phyloP scores from a whole-genome alignment of 1,284 basidiomycete species.

The Peniophora sp. region DNA sequence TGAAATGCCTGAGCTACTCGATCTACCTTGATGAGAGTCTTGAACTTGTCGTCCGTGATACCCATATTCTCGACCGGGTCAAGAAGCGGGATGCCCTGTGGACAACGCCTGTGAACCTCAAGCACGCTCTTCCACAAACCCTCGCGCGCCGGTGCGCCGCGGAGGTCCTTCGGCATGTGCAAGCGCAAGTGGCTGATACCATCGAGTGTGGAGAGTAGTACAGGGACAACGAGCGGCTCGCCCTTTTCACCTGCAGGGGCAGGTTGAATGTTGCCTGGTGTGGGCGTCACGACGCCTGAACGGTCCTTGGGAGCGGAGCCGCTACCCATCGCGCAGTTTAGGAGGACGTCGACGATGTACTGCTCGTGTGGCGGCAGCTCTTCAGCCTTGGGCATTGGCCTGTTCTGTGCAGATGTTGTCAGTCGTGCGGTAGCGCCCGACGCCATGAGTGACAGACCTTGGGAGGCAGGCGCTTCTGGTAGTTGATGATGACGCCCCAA shows the following conservation, averaged over 20 bases:
- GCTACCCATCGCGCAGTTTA: conserved; percentile 68
- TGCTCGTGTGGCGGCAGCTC: conserved; percentile 79
- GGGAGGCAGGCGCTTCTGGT: conserved; percentile 74
- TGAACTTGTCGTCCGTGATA: conserved; percentile 92
- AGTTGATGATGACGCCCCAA: conserved; percentile 93
- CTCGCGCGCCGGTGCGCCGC: conserved; percentile 68
- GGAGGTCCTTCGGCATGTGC: conserved; percentile 86
- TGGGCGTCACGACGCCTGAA: conserved; percentile 36
- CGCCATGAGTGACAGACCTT: conserved; percentile 57
- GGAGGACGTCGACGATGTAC: conserved; percentile 91
- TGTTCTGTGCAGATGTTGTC: too few species aligned
- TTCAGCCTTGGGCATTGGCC: conserved; percentile 50
- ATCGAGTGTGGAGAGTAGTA: conserved; percentile 83
- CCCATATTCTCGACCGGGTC: conserved; percentile 96
- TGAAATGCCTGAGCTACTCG: conserved; percentile 7
- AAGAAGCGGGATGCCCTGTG: conserved; percentile 79
- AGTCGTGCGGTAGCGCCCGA: background rate
- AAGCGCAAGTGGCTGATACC: conserved; percentile 85
- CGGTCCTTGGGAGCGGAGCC: conserved; percentile 59
- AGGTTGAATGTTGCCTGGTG: conserved; percentile 69
- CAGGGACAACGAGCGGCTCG: conserved; percentile 82
- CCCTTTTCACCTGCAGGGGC: conserved; percentile 69
- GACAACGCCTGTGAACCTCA: conserved; percentile 88
- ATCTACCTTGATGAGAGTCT: conserved; percentile 80
- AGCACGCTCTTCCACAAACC: conserved; percentile 85